Percentiles rank a stretch among this genome's conserved stretches.
Conservation (phyloP, 306 rosid genomes). For the Vachellia pachyceras region DNA sequence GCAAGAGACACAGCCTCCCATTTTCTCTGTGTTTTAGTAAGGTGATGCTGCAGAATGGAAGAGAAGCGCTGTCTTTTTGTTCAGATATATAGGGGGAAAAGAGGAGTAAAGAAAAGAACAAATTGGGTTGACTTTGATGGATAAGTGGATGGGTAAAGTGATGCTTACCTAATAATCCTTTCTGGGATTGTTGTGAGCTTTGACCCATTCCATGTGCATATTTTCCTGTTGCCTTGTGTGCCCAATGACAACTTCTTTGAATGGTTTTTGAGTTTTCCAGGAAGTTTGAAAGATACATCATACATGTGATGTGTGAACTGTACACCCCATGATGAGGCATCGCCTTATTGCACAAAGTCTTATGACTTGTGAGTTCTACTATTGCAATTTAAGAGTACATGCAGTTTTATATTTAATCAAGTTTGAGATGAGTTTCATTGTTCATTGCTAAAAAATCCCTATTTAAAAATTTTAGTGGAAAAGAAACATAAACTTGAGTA, state of each 20-base stretch:
- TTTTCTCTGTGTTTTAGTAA: slow-evolving; percentile 26
- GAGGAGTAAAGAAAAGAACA: not conserved
- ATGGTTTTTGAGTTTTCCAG: not conserved
- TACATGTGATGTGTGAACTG: too few species aligned
- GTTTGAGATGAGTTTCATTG: too few species aligned
- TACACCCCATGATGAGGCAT: too few species aligned
- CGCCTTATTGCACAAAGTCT: too few species aligned
- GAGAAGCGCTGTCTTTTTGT: not conserved
- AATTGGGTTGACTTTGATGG: slow-evolving; percentile 35
- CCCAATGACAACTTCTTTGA: not conserved
- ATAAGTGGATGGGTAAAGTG: slow-evolving; percentile 7
- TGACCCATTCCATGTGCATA: slow-evolving; percentile 29
- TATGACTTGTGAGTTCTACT: too few species aligned
- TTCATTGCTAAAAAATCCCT: too few species aligned
- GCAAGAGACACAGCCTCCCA: slow-evolving; percentile 76
- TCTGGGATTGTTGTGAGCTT: not conserved
- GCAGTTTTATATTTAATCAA: too few species aligned
- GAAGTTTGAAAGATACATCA: too few species aligned
- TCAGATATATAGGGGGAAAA: not conserved
- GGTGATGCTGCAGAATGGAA: slow-evolving; percentile 18
- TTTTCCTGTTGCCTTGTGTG: not conserved
- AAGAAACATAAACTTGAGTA: too few species aligned
- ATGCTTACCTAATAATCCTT: slow-evolving; percentile 20
- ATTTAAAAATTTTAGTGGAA: too few species aligned
- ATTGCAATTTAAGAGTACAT: too few species aligned